Evolutionary conservation across 2,329 filamentous ascomycete genomes (phyloP), one percentile per base, ranked within the genome.

Genomic region (Fusarium verticillioides): DNA sequence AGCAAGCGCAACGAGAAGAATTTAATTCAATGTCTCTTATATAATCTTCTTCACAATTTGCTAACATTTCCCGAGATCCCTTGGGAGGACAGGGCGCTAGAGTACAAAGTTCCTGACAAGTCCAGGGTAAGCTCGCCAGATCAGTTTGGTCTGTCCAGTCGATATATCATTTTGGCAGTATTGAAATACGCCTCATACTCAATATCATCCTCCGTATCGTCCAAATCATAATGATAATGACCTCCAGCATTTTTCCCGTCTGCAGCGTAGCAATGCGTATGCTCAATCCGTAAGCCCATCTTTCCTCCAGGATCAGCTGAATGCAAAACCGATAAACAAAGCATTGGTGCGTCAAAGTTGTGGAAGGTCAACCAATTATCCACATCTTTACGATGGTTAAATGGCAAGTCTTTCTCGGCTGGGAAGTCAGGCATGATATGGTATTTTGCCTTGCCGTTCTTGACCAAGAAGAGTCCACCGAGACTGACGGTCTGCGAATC

Each of bases 151-250:
- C 50, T 54, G 5, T 54, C 36, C 3, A 54, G 34, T n/a, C 50
- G 50, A 30, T 40, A 54, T n/a, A 54, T 39, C 19, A 13, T 54
- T 18, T 28, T 30, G 5, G 50, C 50, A 28, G 50, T 28, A n/a
- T 40, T 54, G 2, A 54, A 84, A 73, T 85, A 86, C 2, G 79
- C 84, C 66, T 85, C 84, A 70, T 86, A 86, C 61, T 85, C 83
- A 15, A 86, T 78, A 4, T 82, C 79, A 3, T 81, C 78, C 9
- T 65, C 57, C 2, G 39, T 43, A 10, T 63, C 75, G 1, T 79
- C 77, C 2, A 82, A 54, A 74, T 84, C 84, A 66, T 79, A 83
- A 69, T 86, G 84, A 72, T 86, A 86, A 74, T 87, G 85, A 0
- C 50, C 50, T 28, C 34, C 50, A n/a, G 34, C 1, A 10, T 18